Conservation (phyloP, 495 filamentous ascomycete genomes). For the Rusavskia elegans region DNA sequence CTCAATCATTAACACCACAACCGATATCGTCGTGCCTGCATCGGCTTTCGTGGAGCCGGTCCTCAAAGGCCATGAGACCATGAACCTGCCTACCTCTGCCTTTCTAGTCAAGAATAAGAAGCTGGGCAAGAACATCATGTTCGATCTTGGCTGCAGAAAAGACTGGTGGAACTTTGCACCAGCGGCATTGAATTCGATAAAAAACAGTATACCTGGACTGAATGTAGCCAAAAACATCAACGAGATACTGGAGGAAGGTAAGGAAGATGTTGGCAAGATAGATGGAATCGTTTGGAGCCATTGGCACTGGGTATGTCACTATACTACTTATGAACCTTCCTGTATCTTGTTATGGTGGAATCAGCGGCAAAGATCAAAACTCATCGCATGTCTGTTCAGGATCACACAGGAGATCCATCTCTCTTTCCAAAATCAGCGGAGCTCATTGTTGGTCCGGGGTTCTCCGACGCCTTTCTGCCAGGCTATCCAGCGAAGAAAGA, state of each 20-base stretch:
- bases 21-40: constrained; percentile 16
- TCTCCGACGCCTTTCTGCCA: constrained; percentile 16
- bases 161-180: constrained; percentile 18
- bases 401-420: constrained; percentile 19
- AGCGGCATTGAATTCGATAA: constrained; percentile 2
- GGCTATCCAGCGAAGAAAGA: constrained; percentile 27
- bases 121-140: constrained; percentile 16
- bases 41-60: constrained; percentile 20
- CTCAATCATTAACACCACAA: constrained; percentile 21
- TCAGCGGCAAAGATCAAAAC: too few relatives aligned
- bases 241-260: constrained; percentile 17
- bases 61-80: constrained; percentile 17
- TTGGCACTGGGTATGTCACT: constrained; percentile 23
- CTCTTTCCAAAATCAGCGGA: constrained; percentile 17
- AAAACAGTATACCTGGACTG: constrained; percentile 10
- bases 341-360: too few relatives aligned
- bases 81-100: constrained; percentile 21
- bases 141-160: constrained; percentile 17
- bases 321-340: too few relatives aligned
- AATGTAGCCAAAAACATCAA: constrained; percentile 15
- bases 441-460: constrained; percentile 20
- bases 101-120: constrained; percentile 21
- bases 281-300: constrained; percentile 27
- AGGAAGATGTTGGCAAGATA: constrained; percentile 11
- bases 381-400: constrained; percentile 21